Conservation (phyloP, 2,329 filamentous ascomycete species). For the Fusarium ambrosium region DNA sequence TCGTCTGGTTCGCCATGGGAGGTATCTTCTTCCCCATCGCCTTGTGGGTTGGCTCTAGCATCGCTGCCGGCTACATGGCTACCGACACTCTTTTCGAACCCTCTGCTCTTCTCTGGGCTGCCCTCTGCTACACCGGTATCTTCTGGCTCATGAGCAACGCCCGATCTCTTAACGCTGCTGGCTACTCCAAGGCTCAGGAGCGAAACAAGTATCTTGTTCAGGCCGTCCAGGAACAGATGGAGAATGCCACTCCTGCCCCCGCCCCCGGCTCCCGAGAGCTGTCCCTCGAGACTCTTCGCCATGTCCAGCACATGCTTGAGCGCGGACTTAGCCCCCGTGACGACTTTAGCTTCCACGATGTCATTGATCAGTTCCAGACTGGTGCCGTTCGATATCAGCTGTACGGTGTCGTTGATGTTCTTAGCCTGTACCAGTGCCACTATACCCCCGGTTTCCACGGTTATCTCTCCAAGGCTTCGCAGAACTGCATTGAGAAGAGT, state of each 20-base stretch:
- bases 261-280: constrained; percentile 14
- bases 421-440: constrained; percentile 35
- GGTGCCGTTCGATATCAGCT: constrained; percentile 43
- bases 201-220: constrained; percentile 26
- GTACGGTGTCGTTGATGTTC: constrained; percentile 35
- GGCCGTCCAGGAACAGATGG: constrained; percentile 16
- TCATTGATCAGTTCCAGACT: constrained; percentile 46
- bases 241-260: constrained; percentile 6
- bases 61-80: constrained; percentile 13
- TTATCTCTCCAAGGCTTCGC: constrained; percentile 33
- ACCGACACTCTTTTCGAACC: constrained; percentile 13
- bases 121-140: constrained; percentile 20
- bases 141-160: constrained; percentile 29
- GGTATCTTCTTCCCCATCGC: constrained; percentile 26
- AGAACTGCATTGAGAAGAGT: constrained; percentile 41
- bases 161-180: constrained; percentile 17
- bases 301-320: constrained; percentile 37
- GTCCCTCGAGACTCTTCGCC: constrained; percentile 15
- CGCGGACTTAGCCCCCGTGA: constrained; percentile 27
- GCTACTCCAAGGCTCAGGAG: constrained; percentile 26
- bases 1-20: constrained; percentile 29
- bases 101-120: constrained; percentile 9
- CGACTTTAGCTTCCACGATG: constrained; percentile 39
- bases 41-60: constrained; percentile 13
- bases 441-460: constrained; percentile 42